These are phyloP conservation scores for Rhynchospora breviuscula DNA, from an alignment of 176 grass and related monocot species.

Conservation along the genomic window DNA sequence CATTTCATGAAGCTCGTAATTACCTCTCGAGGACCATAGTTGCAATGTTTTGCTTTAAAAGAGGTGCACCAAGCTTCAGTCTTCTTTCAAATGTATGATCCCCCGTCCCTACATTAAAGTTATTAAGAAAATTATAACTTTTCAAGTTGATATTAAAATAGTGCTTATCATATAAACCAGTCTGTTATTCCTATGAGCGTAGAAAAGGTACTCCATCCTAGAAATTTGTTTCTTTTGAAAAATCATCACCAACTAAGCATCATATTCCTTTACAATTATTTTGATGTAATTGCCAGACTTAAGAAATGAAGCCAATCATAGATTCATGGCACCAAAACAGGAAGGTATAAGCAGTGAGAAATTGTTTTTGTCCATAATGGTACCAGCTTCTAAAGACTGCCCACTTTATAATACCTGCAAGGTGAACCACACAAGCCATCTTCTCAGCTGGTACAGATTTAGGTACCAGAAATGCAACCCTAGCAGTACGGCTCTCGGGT, in stretches of 20 bases:
- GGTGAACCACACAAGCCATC: slow-evolving; percentile 87
- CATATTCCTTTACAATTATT: background rate
- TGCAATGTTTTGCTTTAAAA: slow-evolving; percentile 92
- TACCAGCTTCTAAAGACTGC: background rate
- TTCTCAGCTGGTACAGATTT: slow-evolving; percentile 66
- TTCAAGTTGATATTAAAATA: background rate
- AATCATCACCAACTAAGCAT: background rate
- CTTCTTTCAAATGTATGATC: slow-evolving; percentile 96
- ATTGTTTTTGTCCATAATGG: background rate
- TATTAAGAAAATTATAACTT: slow-evolving; percentile 4
- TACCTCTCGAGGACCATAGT: slow-evolving; percentile 99
- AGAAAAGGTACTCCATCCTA: background rate
- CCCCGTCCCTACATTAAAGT: slow-evolving; percentile 58
- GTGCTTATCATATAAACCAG: background rate
- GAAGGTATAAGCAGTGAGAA: background rate
- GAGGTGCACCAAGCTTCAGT: slow-evolving; percentile 67
- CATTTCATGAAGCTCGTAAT: background rate
- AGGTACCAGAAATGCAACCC: slow-evolving; percentile 83
- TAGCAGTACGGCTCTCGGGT: slow-evolving; percentile 71
- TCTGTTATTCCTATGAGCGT: background rate
- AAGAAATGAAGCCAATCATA: background rate
- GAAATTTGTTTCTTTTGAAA: background rate
- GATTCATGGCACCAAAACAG: background rate
- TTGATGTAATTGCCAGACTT: background rate
- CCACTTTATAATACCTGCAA: slow-evolving; percentile 61